Conservation (phyloP, 352 stramenopile genomes). For the Pythium plurisporium region DNA sequence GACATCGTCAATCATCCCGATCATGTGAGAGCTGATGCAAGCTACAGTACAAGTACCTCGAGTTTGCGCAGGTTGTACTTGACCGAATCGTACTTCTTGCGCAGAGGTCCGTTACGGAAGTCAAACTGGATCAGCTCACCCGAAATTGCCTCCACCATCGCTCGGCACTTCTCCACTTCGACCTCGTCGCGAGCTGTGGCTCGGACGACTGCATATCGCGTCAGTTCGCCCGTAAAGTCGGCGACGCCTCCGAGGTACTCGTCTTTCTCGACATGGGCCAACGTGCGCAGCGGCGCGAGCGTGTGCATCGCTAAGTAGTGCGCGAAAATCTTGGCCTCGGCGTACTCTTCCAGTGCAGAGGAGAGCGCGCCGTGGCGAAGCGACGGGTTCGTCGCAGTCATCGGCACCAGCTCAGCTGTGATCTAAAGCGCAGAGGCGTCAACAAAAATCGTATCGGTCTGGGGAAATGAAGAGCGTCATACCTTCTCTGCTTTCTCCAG, state of each 20-base stretch:
- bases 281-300: constrained; percentile 46
- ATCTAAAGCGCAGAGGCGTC: constrained; percentile 27
- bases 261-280: constrained; percentile 62
- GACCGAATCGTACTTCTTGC: constrained; percentile 92
- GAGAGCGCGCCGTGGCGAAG: constrained; percentile 81
- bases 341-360: constrained; percentile 91
- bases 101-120: constrained; percentile 91
- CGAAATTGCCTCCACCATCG: constrained; percentile 85
- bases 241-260: constrained; percentile 95
- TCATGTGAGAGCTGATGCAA: too few relatives aligned
- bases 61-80: constrained; percentile 95
- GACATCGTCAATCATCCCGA: too few relatives aligned
- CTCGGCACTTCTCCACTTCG: constrained; percentile 73
- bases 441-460: too few relatives aligned
- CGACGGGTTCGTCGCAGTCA: constrained; percentile 78
- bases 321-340: constrained; percentile 90
- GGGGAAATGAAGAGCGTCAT: background rate
- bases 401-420: constrained; percentile 68
- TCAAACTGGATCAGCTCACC: constrained; percentile 92
- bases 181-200: constrained; percentile 82
- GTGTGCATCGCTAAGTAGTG: constrained; percentile 71
- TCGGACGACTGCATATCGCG: constrained; percentile 84
- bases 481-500: constrained; percentile 54
- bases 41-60: constrained; percentile 44
- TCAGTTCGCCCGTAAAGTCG: constrained; percentile 92